These are phyloP conservation scores for Globisporangium megalacanthum DNA, from an alignment of 352 stramenopile genomes.

Conservation along the genomic window DNA sequence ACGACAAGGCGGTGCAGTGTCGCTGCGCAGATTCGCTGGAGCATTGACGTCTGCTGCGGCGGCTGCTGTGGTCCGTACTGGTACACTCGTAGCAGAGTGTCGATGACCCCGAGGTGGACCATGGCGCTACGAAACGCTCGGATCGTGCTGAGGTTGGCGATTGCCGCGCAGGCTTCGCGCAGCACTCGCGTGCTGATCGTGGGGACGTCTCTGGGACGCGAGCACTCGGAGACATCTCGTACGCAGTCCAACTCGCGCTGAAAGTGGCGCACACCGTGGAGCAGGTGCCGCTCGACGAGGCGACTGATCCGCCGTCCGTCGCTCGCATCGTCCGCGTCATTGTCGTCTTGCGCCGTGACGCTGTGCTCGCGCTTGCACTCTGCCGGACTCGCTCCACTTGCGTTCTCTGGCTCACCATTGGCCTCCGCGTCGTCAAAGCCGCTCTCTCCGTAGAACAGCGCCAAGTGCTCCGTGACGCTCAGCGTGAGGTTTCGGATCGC, in stretches of 20 bases:
- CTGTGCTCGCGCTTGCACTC: background rate
- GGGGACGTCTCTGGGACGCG: background rate
- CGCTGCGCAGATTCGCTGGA: conserved; percentile 50
- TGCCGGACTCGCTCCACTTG: background rate
- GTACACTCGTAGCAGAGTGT: conserved; percentile 43
- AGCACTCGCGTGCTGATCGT: conserved; percentile 33
- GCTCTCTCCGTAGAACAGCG: conserved; percentile 43
- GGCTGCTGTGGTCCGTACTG: conserved; percentile 8
- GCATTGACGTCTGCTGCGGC: conserved; percentile 7
- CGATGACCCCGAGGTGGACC: conserved; percentile 46
- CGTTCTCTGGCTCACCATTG: conserved; percentile 8
- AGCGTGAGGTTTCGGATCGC: conserved; percentile 69
- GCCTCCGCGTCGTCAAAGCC: conserved; percentile 13
- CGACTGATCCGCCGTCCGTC: conserved; percentile 21
- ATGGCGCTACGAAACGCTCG: conserved; percentile 50
- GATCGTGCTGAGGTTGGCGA: conserved; percentile 72
- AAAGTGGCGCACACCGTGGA: conserved; percentile 54
- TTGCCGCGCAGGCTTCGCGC: conserved; percentile 43
- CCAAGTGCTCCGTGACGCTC: conserved; percentile 47
- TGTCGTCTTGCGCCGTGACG: background rate
- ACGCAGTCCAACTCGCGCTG: conserved; percentile 45
- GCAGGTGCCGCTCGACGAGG: conserved; percentile 44
- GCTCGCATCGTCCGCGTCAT: background rate
- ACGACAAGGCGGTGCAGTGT: conserved; percentile 65
- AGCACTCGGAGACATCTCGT: background rate